phyloP scores from a whole-genome alignment of 164 flowering plant species.

The Stephania cephalantha region DNA sequence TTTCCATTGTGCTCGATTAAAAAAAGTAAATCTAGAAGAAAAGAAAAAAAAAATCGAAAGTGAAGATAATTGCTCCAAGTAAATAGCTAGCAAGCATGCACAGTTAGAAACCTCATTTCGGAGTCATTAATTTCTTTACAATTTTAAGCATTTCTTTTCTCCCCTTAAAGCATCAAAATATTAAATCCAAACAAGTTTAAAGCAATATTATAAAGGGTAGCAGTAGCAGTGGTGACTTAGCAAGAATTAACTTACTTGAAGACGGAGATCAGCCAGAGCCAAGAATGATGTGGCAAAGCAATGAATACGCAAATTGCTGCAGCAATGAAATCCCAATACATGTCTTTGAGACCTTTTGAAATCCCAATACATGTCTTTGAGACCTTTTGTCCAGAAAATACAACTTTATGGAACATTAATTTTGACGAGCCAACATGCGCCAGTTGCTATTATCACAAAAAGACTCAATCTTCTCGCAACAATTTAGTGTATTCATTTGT shows the following conservation, averaged over 20 bases:
- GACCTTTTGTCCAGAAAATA: not conserved
- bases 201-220: not conserved
- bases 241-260: slow-evolving; percentile 98
- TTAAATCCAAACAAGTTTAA: too few species aligned
- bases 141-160: too few species aligned
- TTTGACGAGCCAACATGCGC: not conserved
- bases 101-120: not conserved
- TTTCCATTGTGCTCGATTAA: too few species aligned
- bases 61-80: not conserved
- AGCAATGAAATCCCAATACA: slow-evolving; percentile 32
- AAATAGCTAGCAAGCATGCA: not conserved
- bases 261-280: slow-evolving; percentile 82
- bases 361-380: slow-evolving; percentile 40
- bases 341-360: slow-evolving; percentile 68
- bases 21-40: not conserved
- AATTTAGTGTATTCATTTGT: not conserved
- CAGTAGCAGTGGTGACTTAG: not conserved
- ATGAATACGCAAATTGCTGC: slow-evolving; percentile 62
- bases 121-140: too few species aligned
- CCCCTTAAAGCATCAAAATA: too few species aligned
- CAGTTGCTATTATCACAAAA: too few species aligned
- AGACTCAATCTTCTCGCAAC: not conserved
- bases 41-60: not conserved
- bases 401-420: not conserved
- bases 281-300: slow-evolving; percentile 61